These are phyloP conservation scores for Ophiocordyceps polyrhachis-furcata DNA, from an alignment of 2,329 filamentous ascomycete species.

Conservation along the genomic window DNA sequence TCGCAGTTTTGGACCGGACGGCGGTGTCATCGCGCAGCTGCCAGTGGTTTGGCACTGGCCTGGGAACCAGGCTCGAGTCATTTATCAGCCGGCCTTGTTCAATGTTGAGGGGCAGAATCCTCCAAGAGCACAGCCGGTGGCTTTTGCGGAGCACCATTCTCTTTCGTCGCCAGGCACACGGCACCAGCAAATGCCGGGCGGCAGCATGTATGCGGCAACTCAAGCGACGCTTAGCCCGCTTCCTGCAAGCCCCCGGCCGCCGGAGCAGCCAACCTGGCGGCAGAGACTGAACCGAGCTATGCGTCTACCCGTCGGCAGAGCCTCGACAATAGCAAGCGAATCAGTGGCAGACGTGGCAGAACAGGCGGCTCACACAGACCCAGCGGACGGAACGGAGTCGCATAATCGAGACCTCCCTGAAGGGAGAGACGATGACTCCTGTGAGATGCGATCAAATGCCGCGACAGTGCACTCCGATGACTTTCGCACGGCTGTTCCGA, in stretches of 20 bases:
- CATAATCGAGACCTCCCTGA: no score
- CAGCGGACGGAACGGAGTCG: background rate
- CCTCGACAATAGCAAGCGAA: conserved; percentile 16
- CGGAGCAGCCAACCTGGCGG: conserved; percentile 8
- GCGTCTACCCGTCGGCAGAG: conserved; percentile 13
- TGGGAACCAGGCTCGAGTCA: background rate
- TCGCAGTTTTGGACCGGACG: background rate
- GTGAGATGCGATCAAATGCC: conserved; percentile 10
- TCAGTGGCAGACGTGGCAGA: conserved; percentile 4
- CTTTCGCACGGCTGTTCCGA: conserved; percentile 7
- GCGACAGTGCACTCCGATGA: conserved; percentile 20
- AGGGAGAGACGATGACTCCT: background rate
- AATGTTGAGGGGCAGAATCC: background rate
- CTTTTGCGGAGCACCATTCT: background rate
- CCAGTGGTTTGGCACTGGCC: background rate
- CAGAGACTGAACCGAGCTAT: conserved; percentile 11
- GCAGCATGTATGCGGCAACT: background rate
- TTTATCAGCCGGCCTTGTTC: conserved; percentile 2
- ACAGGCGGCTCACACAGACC: background rate
- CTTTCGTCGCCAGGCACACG: background rate
- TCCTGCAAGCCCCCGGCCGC: background rate
- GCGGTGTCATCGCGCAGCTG: background rate
- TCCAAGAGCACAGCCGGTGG: background rate
- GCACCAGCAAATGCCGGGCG: background rate
- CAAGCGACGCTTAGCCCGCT: background rate